phyloP scores from a whole-genome alignment of 2,329 filamentous ascomycete genomes.

The Sarocladium strictum region DNA sequence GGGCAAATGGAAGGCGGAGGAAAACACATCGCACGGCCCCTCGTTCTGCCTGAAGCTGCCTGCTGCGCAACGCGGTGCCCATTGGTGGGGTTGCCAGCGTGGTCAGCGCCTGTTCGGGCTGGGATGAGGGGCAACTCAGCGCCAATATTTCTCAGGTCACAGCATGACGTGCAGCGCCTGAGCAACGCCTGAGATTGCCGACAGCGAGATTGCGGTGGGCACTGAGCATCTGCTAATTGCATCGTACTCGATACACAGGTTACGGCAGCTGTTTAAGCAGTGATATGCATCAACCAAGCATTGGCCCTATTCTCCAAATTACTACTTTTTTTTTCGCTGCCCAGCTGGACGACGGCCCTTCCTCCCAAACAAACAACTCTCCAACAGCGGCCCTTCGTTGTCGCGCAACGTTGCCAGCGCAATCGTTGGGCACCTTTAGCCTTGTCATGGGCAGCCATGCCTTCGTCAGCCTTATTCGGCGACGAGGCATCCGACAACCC shows the following conservation, averaged over 20 bases:
- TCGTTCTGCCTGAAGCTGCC: conserved; percentile 8
- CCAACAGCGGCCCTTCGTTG: not conserved
- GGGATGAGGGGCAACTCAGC: conserved; percentile 26
- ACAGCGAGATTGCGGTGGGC: not conserved
- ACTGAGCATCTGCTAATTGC: not conserved
- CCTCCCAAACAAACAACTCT: not conserved
- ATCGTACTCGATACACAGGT: not conserved
- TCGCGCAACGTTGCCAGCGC: not conserved
- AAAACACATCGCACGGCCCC: conserved; percentile 5
- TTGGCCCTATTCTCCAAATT: not conserved
- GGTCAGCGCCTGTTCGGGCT: not conserved
- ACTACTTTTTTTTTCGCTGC: not conserved
- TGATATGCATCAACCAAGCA: conserved; percentile 2
- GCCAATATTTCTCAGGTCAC: conserved; percentile 21
- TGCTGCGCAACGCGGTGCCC: not conserved
- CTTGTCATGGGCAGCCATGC: not conserved
- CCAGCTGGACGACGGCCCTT: not conserved
- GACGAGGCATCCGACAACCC: not conserved
- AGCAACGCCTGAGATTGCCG: not conserved
- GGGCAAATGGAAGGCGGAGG: conserved; percentile 1
- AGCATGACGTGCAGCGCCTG: conserved; percentile 13
- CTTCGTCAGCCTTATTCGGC: not conserved
- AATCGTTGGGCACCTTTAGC: not conserved
- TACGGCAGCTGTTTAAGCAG: not conserved
- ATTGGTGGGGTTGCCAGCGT: conserved; percentile 10